phyloP scores from a whole-genome alignment of 2,329 filamentous ascomycete genomes.

The Aureobasidium sp. region DNA sequence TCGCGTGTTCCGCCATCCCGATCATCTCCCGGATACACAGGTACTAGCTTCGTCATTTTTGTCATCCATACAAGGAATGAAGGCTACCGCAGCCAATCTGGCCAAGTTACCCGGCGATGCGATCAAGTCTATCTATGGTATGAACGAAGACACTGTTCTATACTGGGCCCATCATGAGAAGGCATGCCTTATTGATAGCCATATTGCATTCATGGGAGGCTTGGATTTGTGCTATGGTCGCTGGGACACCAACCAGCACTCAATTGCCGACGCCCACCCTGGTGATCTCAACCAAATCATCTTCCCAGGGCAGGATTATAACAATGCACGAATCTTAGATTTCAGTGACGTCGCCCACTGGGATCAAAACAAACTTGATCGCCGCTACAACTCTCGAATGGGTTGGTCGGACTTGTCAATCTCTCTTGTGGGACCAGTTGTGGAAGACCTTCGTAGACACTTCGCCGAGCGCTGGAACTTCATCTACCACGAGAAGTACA shows the following conservation, averaged over 20 bases:
- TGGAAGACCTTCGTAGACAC: slow-evolving; percentile 66
- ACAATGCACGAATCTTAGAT: slow-evolving; percentile 78
- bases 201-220: slow-evolving; percentile 81
- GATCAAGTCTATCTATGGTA: slow-evolving; percentile 73
- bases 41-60: slow-evolving; percentile 55
- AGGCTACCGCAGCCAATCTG: slow-evolving; percentile 47
- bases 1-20: slow-evolving; percentile 81
- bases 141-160: slow-evolving; percentile 70
- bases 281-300: slow-evolving; percentile 66
- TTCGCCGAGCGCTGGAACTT: slow-evolving; percentile 90
- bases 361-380: slow-evolving; percentile 80
- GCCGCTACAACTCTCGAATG: slow-evolving; percentile 66
- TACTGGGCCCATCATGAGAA: slow-evolving; percentile 96
- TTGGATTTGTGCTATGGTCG: slow-evolving; percentile 80
- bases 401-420: slow-evolving; percentile 86
- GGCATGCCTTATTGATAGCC: slow-evolving; percentile 72
- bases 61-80: slow-evolving; percentile 49
- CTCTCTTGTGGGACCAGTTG: slow-evolving; percentile 65
- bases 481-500: slow-evolving; percentile 78
- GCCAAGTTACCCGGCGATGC: slow-evolving; percentile 65
- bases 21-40: slow-evolving; percentile 70
- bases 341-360: slow-evolving; percentile 55
- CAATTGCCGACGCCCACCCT: slow-evolving; percentile 77
- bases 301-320: slow-evolving; percentile 88
- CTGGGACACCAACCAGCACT: slow-evolving; percentile 77